Percentiles rank a stretch among this genome's conserved stretches.
Evolutionary conservation across 805 yeast genomes (phyloP).

Genomic region (Ogataea methylovora): DNA sequence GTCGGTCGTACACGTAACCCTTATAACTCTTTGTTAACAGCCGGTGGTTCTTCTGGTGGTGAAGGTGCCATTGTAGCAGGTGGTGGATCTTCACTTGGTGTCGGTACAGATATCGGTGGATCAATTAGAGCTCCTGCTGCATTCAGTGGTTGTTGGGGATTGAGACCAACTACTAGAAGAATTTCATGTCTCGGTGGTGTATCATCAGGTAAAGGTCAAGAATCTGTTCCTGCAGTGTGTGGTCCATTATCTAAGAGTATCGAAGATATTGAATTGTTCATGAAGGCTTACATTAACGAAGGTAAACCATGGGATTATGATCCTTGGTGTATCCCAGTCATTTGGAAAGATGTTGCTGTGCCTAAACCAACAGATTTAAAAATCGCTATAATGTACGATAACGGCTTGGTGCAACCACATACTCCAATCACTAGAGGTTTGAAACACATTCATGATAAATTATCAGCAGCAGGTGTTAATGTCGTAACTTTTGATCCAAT

Average conservation of each 20-base stretch:
- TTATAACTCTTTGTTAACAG: slow-evolving; percentile 45
- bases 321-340: slow-evolving; percentile 38
- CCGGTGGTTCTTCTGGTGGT: slow-evolving; percentile 74
- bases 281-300: slow-evolving; percentile 51
- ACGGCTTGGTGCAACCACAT: slow-evolving; percentile 57
- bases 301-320: slow-evolving; percentile 59
- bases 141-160: slow-evolving; percentile 52
- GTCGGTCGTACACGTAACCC: slow-evolving; percentile 56
- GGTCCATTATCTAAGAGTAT: slow-evolving; percentile 64
- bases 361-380: slow-evolving; percentile 39
- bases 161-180: slow-evolving; percentile 55
- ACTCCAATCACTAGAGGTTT: slow-evolving; percentile 59
- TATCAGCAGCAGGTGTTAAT: slow-evolving; percentile 51
- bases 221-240: slow-evolving; percentile 54
- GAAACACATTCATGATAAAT: slow-evolving; percentile 42
- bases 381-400: slow-evolving; percentile 57
- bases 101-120: slow-evolving; percentile 71
- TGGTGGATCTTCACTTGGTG: slow-evolving; percentile 54
- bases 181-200: slow-evolving; percentile 40
- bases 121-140: slow-evolving; percentile 65
- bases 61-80: slow-evolving; percentile 59
- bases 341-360: slow-evolving; percentile 41
- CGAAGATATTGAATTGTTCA: slow-evolving; percentile 62
- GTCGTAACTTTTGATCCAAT: slow-evolving; percentile 53
- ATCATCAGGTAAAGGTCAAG: slow-evolving; percentile 55